Evolutionary conservation across 2,329 filamentous ascomycete species (phyloP), one percentile per base, ranked within the genome.

Genomic region (Fonsecaea erecta): DNA sequence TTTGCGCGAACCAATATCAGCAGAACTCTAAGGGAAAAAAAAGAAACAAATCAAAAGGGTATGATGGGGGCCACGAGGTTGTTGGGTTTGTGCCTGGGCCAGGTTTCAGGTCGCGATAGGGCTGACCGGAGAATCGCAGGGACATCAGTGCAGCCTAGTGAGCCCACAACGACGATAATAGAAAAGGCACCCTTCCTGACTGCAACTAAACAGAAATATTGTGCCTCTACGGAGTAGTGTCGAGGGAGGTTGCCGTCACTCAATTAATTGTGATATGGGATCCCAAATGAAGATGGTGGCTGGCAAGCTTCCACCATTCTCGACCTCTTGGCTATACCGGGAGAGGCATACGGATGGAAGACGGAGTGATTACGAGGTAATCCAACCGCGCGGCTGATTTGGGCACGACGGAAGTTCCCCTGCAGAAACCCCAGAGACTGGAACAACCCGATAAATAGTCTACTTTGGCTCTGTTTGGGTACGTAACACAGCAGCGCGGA

Each of bases 81-180:
- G 18, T 48, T 48, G 21, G 18, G 43, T n/a, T 21, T 21, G 43
- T 48, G 18, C 43, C 4, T 24, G 43, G 43, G 37, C 37, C n/a
- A 8, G 18, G 43, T 48, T 48, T 48, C 43, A 48, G 2, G 24
- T 11, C 24, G 18, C 12, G 43, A 18, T 48, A 48, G 43, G 43
- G 43, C 43, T 48, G 43, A 48, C 43, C 18, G 43, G 43, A 48
- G 43, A 48, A 24, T 48, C 43, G 21, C 43, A 48, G 43, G 9
- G 7, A 24, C 2, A 4, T 11, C 5, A 40, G 37, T n/a, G 16
- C 37, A n/a, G 5, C 37, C n/a, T 8, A 18, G n/a, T n/a, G n/a
- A 18, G 21, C 43, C n/a, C 2, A 48, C 43, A 46, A 46, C 40
- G 11, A 48, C 18, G 7, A 11, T 9, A 48, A 21, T n/a, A n/a